Evolutionary conservation across 2,329 filamentous ascomycete species (phyloP), one percentile per base, ranked within the genome.

Genomic region (Xylariaceae sp.): DNA sequence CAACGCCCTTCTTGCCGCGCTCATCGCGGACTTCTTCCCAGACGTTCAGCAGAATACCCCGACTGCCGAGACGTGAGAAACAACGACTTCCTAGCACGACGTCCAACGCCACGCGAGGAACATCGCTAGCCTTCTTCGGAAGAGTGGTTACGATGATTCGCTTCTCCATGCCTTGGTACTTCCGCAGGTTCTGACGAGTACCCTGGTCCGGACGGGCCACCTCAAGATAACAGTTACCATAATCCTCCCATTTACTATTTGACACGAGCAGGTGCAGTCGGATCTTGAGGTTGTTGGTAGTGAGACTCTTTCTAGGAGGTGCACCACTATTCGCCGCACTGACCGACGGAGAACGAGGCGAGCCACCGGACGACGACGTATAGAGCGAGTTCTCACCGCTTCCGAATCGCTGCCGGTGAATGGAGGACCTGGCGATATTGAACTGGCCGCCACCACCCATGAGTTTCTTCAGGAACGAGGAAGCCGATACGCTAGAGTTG

Each of bases 1-100:
- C 80, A 19, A 74, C 70, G 30, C 80, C 80, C 8, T 77, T 74
- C 41, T 78, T 75, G 29, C 81, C 81, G 29, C 81, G 76, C 59
- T 81, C 81, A 59, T 85, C 81, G 47, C 84, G 84, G 62, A 86
- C 74, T 60, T 89, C 85, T 69, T 94, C 88, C 84, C 90, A 94
- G 37, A 96, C 87, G 61, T 88, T 91, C 53, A 95, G 85, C 1
- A 94, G 89, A 64, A 96, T 92, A 46, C 91, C 91, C 35, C 88
- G 87, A 61, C 87, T 83, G 4, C 89, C 91, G 57, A 96, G 83
- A 19, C 88, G 78, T 62, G 91, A 87, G 72, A 96, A 95, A 66
- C 88, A 91, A 54, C 84, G 88, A 67, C 91, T 90, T 8, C 87
- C 87, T 1, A 96, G 76, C 47, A 91, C 91, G 1, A 89, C 89